phyloP scores from a whole-genome alignment of 352 stramenopile genomes.

The Phytophthora melonis region DNA sequence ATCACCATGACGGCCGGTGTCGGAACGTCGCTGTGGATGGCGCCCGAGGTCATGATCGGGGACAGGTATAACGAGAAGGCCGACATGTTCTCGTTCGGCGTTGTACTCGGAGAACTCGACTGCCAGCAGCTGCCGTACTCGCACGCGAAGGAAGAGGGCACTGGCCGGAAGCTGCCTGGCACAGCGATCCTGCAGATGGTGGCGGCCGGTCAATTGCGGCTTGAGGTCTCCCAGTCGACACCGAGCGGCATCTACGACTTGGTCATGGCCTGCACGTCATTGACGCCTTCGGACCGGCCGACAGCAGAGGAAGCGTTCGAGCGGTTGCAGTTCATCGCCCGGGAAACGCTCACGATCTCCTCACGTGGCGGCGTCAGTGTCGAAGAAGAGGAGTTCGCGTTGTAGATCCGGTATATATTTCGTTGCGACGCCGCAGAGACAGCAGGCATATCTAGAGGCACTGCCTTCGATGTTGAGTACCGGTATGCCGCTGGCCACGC shows the following conservation, averaged over 20 bases:
- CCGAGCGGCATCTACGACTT: constrained; percentile 37
- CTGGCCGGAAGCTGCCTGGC: constrained; percentile 37
- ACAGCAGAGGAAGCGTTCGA: constrained; percentile 47
- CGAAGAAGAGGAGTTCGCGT: constrained; percentile 33
- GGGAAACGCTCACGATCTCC: constrained; percentile 41
- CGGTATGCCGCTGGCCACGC: neutral
- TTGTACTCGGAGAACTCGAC: constrained; percentile 46
- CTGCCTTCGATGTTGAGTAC: constrained; percentile 10
- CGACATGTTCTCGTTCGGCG: constrained; percentile 60
- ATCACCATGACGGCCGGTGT: constrained; percentile 58
- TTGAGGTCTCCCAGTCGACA: constrained; percentile 46
- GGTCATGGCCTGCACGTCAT: constrained; percentile 44
- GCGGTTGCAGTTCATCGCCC: constrained; percentile 38
- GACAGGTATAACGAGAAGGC: constrained; percentile 55
- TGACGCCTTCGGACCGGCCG: constrained; percentile 43
- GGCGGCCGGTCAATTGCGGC: constrained; percentile 41
- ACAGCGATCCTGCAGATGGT: constrained; percentile 55
- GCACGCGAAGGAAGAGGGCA: constrained; percentile 33
- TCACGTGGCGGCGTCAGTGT: constrained; percentile 23
- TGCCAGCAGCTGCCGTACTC: constrained; percentile 46
- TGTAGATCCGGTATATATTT: constrained; percentile 33
- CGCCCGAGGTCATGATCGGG: constrained; percentile 56
- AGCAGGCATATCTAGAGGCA: neutral
- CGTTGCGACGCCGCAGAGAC: constrained; percentile 15
- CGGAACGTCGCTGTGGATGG: constrained; percentile 55